A percentile compares a stretch with the other conserved stretches of the same genome.
Evolutionary conservation across 163 green algal genomes (phyloP).

Genomic region (Scenedesmus sp.): DNA sequence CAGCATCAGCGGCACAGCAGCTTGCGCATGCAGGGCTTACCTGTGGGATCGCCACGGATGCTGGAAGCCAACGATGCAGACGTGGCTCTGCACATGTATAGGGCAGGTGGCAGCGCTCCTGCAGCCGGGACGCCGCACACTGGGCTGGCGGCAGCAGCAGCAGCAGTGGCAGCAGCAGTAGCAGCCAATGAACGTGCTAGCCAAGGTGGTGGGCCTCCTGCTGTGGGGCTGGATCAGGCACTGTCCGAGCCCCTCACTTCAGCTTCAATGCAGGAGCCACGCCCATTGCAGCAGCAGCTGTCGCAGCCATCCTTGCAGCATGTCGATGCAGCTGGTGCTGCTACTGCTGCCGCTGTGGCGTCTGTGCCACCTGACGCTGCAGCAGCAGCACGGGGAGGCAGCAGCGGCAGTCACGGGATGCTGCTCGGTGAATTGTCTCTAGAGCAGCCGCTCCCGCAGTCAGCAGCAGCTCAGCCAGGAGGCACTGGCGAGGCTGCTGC

Average conservation of each 20-base stretch:
- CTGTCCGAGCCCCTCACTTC: constrained; percentile 3
- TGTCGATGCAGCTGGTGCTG: not conserved
- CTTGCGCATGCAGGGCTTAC: not conserved
- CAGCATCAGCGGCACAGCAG: constrained; percentile 26
- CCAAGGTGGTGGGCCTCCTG: not conserved
- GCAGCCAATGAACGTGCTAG: not conserved
- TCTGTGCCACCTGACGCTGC: not conserved
- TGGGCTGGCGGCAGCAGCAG: not conserved
- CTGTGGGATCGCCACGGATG: not conserved
- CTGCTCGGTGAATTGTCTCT: constrained; percentile 30
- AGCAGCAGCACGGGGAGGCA: not conserved
- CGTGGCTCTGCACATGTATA: constrained; percentile 14
- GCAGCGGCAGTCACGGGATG: constrained; percentile 18
- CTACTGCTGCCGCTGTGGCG: not conserved
- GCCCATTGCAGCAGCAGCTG: constrained; percentile 13
- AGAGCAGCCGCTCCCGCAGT: not conserved
- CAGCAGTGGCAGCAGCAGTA: constrained; percentile 25
- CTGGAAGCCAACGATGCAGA: not conserved
- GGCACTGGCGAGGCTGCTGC: not conserved
- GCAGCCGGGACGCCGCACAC: not conserved
- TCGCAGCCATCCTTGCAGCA: not conserved
- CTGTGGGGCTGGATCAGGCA: not conserved
- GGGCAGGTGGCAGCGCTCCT: not conserved
- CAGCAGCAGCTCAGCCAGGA: not conserved
- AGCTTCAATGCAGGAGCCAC: not conserved